Evolutionary conservation across 169 alveolate genomes (phyloP).

Genomic region (Babesia divergens): DNA sequence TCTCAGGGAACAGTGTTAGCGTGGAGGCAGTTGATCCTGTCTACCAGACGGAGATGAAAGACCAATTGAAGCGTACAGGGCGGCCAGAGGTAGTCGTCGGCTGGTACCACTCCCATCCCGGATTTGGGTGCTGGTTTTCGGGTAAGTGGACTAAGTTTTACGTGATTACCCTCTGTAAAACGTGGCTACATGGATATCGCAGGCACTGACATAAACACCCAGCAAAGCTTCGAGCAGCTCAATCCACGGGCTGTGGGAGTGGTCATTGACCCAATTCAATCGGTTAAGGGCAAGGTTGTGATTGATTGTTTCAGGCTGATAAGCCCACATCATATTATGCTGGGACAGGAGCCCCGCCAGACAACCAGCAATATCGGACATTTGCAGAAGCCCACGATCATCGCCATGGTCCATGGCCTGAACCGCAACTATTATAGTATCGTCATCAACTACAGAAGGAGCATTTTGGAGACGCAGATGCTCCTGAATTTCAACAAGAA

Average conservation of each 20-base stretch:
- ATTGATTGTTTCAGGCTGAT: conserved; percentile 98
- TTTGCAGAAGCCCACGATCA: conserved; percentile 84
- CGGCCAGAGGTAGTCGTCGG: conserved; percentile 97
- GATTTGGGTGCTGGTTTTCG: conserved; percentile 99
- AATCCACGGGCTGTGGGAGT: conserved; percentile 98
- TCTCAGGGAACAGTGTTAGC: conserved; percentile 87
- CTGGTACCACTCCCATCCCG: conserved; percentile 99
- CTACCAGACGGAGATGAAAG: conserved; percentile 98
- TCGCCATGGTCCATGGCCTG: conserved; percentile 94
- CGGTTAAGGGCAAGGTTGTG: conserved; percentile 98
- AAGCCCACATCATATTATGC: conserved; percentile 91
- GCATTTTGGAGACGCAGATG: conserved; percentile 95
- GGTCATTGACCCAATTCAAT: conserved; percentile 99
- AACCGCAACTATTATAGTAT: conserved; percentile 96
- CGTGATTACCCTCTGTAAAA: not conserved
- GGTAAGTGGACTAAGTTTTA: conserved; percentile 54
- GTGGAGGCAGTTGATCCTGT: conserved; percentile 99
- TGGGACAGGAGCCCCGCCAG: conserved; percentile 97
- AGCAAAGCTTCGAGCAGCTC: conserved; percentile 97
- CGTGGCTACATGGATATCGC: not conserved
- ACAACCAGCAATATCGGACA: conserved; percentile 98
- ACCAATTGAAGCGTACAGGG: conserved; percentile 96
- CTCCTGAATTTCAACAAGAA: conserved; percentile 92
- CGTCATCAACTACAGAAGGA: conserved; percentile 95
- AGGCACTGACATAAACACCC: conserved; percentile 97